Evolutionary conservation across 257 asterid genomes (phyloP), one percentile per base, ranked within the genome.

Genomic region (Solanum chaucha): DNA sequence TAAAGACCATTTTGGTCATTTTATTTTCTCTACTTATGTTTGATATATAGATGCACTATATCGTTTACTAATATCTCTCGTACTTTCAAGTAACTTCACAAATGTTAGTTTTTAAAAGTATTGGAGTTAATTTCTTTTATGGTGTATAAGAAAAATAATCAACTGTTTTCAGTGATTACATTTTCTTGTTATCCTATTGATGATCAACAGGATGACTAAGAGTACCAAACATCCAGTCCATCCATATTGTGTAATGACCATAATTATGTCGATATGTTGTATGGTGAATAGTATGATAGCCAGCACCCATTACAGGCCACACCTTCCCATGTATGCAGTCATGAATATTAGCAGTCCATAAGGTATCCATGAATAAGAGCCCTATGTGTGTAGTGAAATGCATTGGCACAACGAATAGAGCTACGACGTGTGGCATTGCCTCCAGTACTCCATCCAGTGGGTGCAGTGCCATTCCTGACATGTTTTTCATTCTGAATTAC

Each of bases 181-280:
- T 87, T 90, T 92, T 93, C 91, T 95, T 95, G 92, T n/a, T n/a
- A n/a, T n/a, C n/a, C n/a, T n/a, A n/a, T n/a, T n/a, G n/a, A n/a
- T 93, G 1, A 48, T 93, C 93, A 41, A 83, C 81, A 9, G 99
- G 99, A 86, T 96, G 95, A 9, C 96, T 96, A 38, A 97, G 99
- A 36, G 99, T 97, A 84, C 98, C 97, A 73, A 97, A 97, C 98
- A 97, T 95, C 99, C 98, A 96, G 91, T 97, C 98, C 99, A 97
- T 97, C 98, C 98, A 95, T 88, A 96, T 88, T 0, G 99, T 97
- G 96, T 92, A 97, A 91, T 97, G 98, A 35, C 99, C 99, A 61
- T 95, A 97, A 70, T 97, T 97, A 72, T 97, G 99, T 34, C 98
- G 99, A 90, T 96, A 97, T 0, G 99, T 97, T 55, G 99, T 96